Base-by-base conservation (phyloP, 1,284 basidiomycete species). In the Apiotrichum veenhuisii region DNA sequence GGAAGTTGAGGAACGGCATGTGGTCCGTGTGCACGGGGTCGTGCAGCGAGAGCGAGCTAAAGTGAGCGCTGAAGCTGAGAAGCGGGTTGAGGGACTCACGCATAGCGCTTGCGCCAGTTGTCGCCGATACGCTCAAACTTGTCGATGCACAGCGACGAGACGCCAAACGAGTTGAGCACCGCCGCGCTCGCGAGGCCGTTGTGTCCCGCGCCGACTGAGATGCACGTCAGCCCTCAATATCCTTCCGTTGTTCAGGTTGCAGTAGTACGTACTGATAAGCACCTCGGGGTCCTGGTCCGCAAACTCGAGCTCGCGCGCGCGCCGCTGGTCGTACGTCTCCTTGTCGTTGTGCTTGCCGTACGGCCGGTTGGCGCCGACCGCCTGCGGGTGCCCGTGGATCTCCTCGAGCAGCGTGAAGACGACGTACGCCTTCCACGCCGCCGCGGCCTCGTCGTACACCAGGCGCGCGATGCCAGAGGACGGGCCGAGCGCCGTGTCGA, bases 151-250 rank as follows among this genome's bases (percentile, higher is more conserved):
- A 87, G 72, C 17, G 80, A 74, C 7, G 78, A 70, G n/a, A 87
- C 73, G 38, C 79, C 84, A 10, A 85, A 69, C 34, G 78, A 69
- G 69, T 84, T 83, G 55, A 87, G 73, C 49, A 83, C 76, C 40
- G 85, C 86, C 3, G 83, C 84, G 11, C 83, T 66, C 5, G 80
- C 82, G 38, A 88, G 71, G 12, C 86, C 87, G 52, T 82, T 81
- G 69, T 87, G 86, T 0, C 86, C 86, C 12, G 78, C 86, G 3
- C 86, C 86, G 47, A 87, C 18, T 41, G 37, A 2, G 17, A 20
- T 22, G 5, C 10, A 7, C n/a, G 30, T 30, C 30, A 30, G 30
- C 30, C 5, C 30, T n/a, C n/a, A n/a, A n/a, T 11, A 11, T 17
- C 37, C n/a, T n/a, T 8, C 8, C 17, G 37, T 18, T 15, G 5